Percentiles rank a stretch among this genome's conserved stretches.
Evolutionary conservation across 441 rosid species (phyloP).

Genomic region (Populus hybrid): DNA sequence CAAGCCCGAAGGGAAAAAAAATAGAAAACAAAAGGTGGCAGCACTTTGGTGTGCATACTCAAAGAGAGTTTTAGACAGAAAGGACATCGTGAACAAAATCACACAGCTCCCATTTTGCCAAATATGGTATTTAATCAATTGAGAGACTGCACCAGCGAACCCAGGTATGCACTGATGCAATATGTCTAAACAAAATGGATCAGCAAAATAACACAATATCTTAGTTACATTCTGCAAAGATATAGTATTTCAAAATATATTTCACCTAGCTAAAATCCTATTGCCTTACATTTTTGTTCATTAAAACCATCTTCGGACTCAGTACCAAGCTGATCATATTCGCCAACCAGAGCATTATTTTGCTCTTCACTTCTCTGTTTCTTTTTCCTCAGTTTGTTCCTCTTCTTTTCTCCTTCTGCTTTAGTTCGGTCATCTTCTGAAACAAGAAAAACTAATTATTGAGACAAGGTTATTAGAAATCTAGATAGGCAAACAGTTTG

Average conservation of each 20-base stretch:
- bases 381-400: constrained; percentile 24
- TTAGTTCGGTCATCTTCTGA: constrained; percentile 1
- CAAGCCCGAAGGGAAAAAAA: not conserved
- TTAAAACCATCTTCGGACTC: constrained; percentile 15
- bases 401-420: constrained; percentile 22
- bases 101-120: not conserved
- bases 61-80: not conserved
- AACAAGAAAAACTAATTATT: constrained; percentile 5
- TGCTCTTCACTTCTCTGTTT: constrained; percentile 19
- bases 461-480: constrained; percentile 6
- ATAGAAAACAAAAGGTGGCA: not conserved
- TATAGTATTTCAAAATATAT: not conserved
- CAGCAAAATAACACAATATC: not conserved
- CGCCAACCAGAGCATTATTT: constrained; percentile 5
- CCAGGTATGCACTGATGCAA: not conserved
- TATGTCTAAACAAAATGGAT: not conserved
- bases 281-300: constrained; percentile 19
- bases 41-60: not conserved
- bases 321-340: constrained; percentile 10
- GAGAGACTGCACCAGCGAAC: not conserved
- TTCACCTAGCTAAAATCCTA: too few relatives aligned
- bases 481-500: not conserved
- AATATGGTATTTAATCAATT: not conserved
- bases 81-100: not conserved
- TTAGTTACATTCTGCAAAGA: not conserved